phyloP scores from a whole-genome alignment of 768 basidiomycete species.

The Ephemerocybe angulata region DNA sequence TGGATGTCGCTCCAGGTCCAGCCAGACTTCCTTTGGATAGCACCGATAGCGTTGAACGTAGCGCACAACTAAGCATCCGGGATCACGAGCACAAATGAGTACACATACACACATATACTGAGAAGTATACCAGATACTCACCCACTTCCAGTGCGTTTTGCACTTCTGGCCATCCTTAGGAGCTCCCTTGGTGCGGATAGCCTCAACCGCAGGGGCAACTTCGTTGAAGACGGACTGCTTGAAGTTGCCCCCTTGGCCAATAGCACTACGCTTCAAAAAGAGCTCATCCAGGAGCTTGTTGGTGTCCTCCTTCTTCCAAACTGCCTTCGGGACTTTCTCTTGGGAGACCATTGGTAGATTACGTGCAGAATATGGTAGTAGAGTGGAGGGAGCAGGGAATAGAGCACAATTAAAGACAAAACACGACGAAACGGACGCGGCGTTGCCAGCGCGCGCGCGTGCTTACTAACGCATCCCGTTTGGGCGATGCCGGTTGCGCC shows the following conservation, averaged over 20 bases:
- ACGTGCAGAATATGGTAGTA: too few relatives aligned
- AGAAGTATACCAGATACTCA: neutral
- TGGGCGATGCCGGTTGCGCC: too few relatives aligned
- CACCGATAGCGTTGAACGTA: neutral
- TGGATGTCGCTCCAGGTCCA: neutral
- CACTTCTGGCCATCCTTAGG: neutral
- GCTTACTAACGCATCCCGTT: too few relatives aligned
- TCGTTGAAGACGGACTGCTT: neutral
- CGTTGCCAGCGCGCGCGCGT: too few relatives aligned
- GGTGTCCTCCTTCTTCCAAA: too few relatives aligned
- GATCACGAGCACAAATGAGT: neutral
- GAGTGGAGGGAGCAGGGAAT: too few relatives aligned
- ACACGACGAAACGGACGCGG: too few relatives aligned
- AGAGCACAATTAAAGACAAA: too few relatives aligned
- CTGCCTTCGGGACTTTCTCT: too few relatives aligned
- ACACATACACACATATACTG: neutral
- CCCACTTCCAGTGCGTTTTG: neutral
- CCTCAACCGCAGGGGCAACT: too few relatives aligned
- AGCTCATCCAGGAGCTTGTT: too few relatives aligned
- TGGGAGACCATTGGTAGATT: too few relatives aligned
- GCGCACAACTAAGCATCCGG: neutral
- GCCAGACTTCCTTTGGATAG: neutral
- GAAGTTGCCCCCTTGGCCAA: neutral
- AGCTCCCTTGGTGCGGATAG: neutral
- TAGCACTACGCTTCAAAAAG: neutral